A percentile compares a stretch with the other conserved stretches of the same genome.
phyloP scores from a whole-genome alignment of 768 basidiomycete genomes.

The Xerocomus brunneocitrinus region DNA sequence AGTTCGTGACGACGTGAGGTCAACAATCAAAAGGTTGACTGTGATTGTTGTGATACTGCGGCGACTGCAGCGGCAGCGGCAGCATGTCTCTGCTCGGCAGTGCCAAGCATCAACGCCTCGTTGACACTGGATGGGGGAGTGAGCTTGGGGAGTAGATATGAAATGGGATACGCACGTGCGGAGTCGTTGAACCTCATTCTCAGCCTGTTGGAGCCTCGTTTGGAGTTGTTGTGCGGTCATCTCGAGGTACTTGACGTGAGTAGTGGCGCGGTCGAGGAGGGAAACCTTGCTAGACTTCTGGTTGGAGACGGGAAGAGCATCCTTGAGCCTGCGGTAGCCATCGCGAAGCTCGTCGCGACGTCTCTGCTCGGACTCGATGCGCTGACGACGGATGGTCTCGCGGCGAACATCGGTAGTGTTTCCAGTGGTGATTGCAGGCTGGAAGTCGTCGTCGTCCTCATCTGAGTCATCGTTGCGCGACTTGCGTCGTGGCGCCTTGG shows the following conservation, averaged over 20 bases:
- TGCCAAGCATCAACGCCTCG: conserved; percentile 85
- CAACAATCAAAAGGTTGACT: conserved; percentile 44
- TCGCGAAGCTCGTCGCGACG: conserved; percentile 91
- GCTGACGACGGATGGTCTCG: conserved; percentile 86
- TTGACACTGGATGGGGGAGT: conserved; percentile 50
- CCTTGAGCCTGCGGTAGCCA: conserved; percentile 87
- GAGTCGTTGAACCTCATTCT: conserved; percentile 76
- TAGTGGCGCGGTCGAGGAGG: conserved; percentile 82
- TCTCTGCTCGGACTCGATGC: conserved; percentile 91
- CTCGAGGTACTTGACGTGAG: conserved; percentile 85
- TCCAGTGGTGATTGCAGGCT: conserved; percentile 42
- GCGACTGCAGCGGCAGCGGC: conserved; percentile 53
- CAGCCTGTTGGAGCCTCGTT: conserved; percentile 70
- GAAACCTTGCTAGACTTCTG: conserved; percentile 93
- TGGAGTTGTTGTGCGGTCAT: conserved; percentile 72
- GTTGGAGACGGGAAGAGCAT: conserved; percentile 82
- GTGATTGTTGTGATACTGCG: conserved; percentile 43
- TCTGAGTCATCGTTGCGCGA: conserved; percentile 63
- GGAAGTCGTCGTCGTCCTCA: conserved; percentile 73
- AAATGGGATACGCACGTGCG: conserved; percentile 42
- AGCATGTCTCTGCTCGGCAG: conserved; percentile 67
- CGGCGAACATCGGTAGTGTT: conserved; percentile 66
- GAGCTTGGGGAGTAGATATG: background rate
- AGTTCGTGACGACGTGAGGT: conserved; percentile 10
- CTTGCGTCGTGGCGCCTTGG: conserved; percentile 46